Conservation (phyloP, 1,139 yeast species). For the Torulaspora globosa region DNA sequence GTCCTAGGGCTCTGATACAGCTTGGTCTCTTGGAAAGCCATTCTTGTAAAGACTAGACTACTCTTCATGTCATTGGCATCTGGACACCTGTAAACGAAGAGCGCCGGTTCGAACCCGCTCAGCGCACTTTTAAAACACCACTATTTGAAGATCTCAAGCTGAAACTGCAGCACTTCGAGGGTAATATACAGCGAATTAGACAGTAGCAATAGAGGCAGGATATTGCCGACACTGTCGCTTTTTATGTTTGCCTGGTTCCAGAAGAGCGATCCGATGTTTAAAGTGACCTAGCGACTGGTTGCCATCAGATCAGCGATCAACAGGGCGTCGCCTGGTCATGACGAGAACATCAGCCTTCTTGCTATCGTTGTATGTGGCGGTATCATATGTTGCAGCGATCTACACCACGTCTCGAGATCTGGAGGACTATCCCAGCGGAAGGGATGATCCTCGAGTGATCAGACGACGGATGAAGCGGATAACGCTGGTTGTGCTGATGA, state of each 20-base stretch:
- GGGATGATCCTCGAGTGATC: constrained; percentile 48
- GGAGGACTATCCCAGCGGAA: constrained; percentile 29
- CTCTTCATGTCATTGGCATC: background rate
- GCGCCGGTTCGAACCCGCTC: constrained; percentile 2
- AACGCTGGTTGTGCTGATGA: constrained; percentile 25
- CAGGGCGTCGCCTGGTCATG: background rate
- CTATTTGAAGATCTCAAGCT: background rate
- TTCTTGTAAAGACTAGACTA: background rate
- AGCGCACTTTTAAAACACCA: background rate
- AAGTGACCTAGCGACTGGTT: background rate
- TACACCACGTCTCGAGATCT: constrained; percentile 21
- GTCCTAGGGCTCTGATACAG: background rate
- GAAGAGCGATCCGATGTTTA: background rate
- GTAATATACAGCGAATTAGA: no score
- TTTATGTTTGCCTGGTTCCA: background rate
- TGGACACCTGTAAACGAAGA: background rate
- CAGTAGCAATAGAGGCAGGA: background rate
- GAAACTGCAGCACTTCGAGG: background rate
- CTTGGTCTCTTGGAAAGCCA: background rate
- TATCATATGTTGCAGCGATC: constrained; percentile 30
- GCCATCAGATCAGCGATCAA: background rate
- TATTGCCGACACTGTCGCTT: background rate
- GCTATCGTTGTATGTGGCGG: constrained; percentile 27
- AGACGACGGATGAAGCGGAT: constrained; percentile 38
- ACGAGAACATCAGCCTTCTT: constrained; percentile 8